Base-by-base conservation (phyloP, 176 grass and related monocot species). In the Melocanna baccifera region DNA sequence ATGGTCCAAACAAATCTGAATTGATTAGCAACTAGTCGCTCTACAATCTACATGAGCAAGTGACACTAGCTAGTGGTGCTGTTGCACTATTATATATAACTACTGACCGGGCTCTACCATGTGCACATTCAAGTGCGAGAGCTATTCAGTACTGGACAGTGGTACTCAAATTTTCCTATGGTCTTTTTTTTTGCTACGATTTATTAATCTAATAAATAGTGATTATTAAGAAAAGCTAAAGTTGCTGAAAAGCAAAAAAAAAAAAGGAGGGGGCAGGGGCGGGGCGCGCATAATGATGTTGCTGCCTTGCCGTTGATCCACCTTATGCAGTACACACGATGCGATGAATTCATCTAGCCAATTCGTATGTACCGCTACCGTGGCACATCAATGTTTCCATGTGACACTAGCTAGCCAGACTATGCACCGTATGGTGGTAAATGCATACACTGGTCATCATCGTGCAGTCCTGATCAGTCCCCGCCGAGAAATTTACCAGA, bases 371-470 rank as follows among this genome's bases (percentile, higher is more conserved):
- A 78, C 69, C 51, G 16, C 79, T 50, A 40, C 30, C 59, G 57
- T 82, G 71, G 64, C 65, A 53, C 55, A 36, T 90, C 79, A 87
- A 83, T 87, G 73, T 79, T 67, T 87, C 48, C 88, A 90, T 87
- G 88, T 90, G 80, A 83, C 41, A 57, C 59, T 86, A 65, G 5
- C 59, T 86, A 65, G 5, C 69, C 28, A 74, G 50, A 63, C 71
- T 16, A 61, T 20, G 42, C 41, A 42, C 3, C n/a, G 26, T 52
- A 61, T 37, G 46, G 36, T 43, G 62, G 56, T 72, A 36, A 65
- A 71, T 83, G 57, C 67, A 28, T 19, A 6, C 20, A 14, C 34
- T 58, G 25, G 50, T 9, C 45, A 71, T 19, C 28, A 41, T 46
- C 77, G 58, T 52, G 34, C 32, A 0, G 39, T 59, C 43, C 56